phyloP scores from a whole-genome alignment of 2,329 filamentous ascomycete genomes.

The Aschersonia sp. region DNA sequence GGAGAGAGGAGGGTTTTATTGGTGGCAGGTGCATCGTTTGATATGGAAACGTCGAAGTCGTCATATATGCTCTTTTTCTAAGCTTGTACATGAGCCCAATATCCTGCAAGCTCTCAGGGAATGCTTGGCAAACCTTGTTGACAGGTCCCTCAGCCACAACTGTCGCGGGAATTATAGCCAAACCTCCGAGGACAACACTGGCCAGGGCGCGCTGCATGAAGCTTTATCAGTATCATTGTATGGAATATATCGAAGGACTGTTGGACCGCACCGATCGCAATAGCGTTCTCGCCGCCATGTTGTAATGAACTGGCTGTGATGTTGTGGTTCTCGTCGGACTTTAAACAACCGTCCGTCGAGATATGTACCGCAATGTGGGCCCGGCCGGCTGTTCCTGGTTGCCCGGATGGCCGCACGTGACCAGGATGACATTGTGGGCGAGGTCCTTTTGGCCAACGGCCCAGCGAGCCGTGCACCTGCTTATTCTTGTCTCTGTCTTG shows the following conservation, averaged over 20 bases:
- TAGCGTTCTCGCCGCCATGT: slow-evolving; percentile 46
- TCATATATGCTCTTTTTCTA: slow-evolving; percentile 70
- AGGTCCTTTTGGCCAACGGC: background rate
- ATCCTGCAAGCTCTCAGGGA: background rate
- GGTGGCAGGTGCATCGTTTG: slow-evolving; percentile 1
- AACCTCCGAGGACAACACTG: slow-evolving; percentile 31
- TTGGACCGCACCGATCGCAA: slow-evolving; percentile 33
- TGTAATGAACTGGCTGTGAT: slow-evolving; percentile 26
- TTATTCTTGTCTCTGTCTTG: too few species aligned
- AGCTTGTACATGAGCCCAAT: background rate
- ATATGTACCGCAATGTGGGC: background rate
- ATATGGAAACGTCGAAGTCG: slow-evolving; percentile 36
- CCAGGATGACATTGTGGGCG: slow-evolving; percentile 1
- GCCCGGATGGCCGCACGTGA: slow-evolving; percentile 5
- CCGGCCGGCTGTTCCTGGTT: slow-evolving; percentile 5
- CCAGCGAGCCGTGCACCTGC: too few species aligned
- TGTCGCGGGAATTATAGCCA: slow-evolving; percentile 31
- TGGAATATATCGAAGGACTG: background rate
- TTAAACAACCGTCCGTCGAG: slow-evolving; percentile 2
- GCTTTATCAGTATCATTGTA: slow-evolving; percentile 13
- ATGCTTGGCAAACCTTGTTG: slow-evolving; percentile 14
- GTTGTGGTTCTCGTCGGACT: background rate
- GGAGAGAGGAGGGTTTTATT: background rate
- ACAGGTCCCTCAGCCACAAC: slow-evolving; percentile 37
- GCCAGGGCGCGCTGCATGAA: slow-evolving; percentile 34